A percentile compares a stretch with the other conserved stretches of the same genome.
These are phyloP conservation scores for Saccharomyces hybrid DNA, from an alignment of 1,139 yeast genomes.

Conservation along the genomic window DNA sequence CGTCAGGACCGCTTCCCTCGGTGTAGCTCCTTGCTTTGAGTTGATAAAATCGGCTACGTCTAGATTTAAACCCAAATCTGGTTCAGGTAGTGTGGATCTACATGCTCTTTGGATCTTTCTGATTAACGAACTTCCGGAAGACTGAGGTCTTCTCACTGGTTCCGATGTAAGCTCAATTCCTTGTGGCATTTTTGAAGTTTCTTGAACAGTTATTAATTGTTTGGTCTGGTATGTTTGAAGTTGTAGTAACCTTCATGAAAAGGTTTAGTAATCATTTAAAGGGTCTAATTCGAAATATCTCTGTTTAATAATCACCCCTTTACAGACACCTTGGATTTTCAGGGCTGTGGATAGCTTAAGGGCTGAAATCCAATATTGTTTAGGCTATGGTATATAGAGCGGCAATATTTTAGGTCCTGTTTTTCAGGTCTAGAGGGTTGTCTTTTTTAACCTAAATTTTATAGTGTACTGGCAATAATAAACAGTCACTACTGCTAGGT, in stretches of 20 bases:
- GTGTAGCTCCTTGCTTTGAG: slow-evolving; percentile 83
- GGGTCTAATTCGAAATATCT: neutral
- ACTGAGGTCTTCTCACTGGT: slow-evolving; percentile 29
- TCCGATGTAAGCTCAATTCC: slow-evolving; percentile 31
- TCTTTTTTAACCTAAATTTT: neutral
- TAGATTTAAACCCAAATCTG: slow-evolving; percentile 77
- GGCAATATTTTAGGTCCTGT: neutral
- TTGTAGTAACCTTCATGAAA: neutral
- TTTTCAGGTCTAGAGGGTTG: neutral
- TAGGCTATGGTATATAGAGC: neutral
- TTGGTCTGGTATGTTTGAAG: neutral
- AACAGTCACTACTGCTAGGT: neutral
- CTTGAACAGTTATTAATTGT: neutral
- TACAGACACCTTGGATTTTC: neutral
- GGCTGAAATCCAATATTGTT: neutral
- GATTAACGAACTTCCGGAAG: slow-evolving; percentile 36
- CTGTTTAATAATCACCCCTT: neutral
- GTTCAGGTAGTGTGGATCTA: slow-evolving; percentile 74
- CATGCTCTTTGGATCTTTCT: slow-evolving; percentile 82
- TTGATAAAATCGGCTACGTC: slow-evolving; percentile 92
- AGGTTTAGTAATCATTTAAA: neutral
- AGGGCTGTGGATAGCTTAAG: neutral
- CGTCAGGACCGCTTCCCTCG: slow-evolving; percentile 90
- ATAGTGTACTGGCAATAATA: neutral
- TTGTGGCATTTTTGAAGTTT: slow-evolving; percentile 3